Conservation (phyloP, 2,329 filamentous ascomycete species). For the Ophiostoma quercus region DNA sequence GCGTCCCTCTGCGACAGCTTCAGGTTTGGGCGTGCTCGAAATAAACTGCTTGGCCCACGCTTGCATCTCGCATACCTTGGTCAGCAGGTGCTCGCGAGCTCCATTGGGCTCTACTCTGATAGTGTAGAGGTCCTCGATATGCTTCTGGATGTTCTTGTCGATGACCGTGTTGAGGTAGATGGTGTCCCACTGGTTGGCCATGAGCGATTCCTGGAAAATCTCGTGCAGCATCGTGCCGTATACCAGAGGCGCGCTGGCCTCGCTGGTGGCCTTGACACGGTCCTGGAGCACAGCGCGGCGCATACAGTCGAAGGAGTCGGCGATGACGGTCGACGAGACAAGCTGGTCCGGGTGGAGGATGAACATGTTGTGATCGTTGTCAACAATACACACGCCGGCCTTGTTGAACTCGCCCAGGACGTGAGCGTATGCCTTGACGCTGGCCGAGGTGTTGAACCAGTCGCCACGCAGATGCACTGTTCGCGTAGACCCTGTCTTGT, state of each 20-base stretch:
- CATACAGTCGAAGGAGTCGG: constrained; percentile 91
- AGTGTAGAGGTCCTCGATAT: constrained; percentile 84
- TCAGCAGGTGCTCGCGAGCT: constrained; percentile 72
- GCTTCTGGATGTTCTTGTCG: constrained; percentile 62
- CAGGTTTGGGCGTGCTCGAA: constrained; percentile 59
- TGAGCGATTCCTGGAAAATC: constrained; percentile 85
- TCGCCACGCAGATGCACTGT: constrained; percentile 74
- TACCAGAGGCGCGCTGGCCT: constrained; percentile 72
- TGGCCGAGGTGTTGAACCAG: constrained; percentile 72
- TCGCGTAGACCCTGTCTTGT: constrained; percentile 49
- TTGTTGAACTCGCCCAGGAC: constrained; percentile 72
- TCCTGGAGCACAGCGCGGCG: constrained; percentile 91
- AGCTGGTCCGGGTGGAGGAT: constrained; percentile 94
- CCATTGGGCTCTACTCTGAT: constrained; percentile 70
- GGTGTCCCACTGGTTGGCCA: constrained; percentile 74
- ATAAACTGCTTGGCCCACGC: constrained; percentile 83
- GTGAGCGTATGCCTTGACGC: constrained; percentile 71
- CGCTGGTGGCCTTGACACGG: constrained; percentile 83
- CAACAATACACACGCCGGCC: constrained; percentile 70
- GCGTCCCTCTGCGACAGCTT: constrained; percentile 72
- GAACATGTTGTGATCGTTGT: constrained; percentile 76
- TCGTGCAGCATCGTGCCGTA: constrained; percentile 94
- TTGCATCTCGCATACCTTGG: constrained; percentile 76
- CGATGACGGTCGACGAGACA: constrained; percentile 88
- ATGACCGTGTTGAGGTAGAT: constrained; percentile 63